Evolutionary conservation across 129 eudicot species (phyloP).

Genomic region (Helichrysum umbraculigerum): DNA sequence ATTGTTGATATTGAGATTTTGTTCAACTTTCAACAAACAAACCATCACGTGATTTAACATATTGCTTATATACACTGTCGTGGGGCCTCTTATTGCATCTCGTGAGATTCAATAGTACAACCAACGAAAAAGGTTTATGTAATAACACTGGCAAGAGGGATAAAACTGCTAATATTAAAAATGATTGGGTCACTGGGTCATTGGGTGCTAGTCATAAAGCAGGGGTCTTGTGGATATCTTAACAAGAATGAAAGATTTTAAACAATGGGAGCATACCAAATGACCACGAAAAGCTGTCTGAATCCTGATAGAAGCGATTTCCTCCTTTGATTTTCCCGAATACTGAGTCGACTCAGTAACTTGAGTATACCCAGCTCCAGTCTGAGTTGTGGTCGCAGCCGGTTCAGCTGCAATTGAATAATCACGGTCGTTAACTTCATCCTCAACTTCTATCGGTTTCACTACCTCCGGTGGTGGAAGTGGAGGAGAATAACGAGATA

Average conservation of each 20-base stretch:
- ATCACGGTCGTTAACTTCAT: constrained; percentile 56
- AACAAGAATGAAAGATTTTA: not conserved
- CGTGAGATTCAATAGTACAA: too few relatives aligned
- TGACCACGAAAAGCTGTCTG: constrained; percentile 88
- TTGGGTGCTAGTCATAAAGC: not conserved
- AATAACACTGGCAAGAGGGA: not conserved
- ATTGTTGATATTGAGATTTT: too few relatives aligned
- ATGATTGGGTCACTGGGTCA: not conserved
- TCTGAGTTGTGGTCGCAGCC: constrained; percentile 54
- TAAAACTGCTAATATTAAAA: not conserved
- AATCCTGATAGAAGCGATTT: constrained; percentile 67
- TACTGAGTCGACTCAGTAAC: constrained; percentile 42
- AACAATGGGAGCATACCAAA: constrained; percentile 46
- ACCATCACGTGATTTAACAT: too few relatives aligned
- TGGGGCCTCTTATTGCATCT: too few relatives aligned
- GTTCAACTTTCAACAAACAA: too few relatives aligned
- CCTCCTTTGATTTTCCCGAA: constrained; percentile 58
- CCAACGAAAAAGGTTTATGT: not conserved
- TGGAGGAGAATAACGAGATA: constrained; percentile 44
- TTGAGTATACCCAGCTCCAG: constrained; percentile 47
- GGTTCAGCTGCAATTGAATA: constrained; percentile 46
- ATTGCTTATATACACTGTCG: too few relatives aligned
- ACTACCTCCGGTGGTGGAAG: constrained; percentile 52
- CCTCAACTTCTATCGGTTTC: constrained; percentile 46
- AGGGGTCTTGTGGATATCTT: not conserved